Percentiles rank a stretch among this genome's conserved stretches.
These are phyloP conservation scores for Arabidopsis lyrata DNA, from an alignment of 441 rosid genomes.

Conservation along the genomic window DNA sequence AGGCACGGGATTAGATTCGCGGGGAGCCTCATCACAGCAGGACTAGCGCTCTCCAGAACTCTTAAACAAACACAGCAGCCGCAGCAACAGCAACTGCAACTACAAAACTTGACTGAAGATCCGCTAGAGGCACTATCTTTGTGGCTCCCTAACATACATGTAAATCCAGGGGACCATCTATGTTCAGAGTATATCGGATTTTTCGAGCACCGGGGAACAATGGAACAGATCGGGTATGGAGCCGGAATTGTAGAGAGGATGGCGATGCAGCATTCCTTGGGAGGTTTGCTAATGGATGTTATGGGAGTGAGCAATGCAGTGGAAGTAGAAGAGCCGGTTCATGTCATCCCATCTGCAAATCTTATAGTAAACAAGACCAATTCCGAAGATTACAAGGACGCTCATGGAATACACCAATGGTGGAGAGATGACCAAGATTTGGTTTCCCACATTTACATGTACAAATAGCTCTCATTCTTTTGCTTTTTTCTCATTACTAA, in stretches of 20 bases:
- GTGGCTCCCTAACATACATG: constrained; percentile 75
- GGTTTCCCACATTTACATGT: constrained; percentile 60
- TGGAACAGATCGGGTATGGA: constrained; percentile 80
- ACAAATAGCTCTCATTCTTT: constrained; percentile 44
- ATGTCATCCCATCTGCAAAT: constrained; percentile 83
- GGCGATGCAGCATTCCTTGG: constrained; percentile 78
- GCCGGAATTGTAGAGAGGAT: constrained; percentile 71
- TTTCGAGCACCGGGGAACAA: constrained; percentile 83
- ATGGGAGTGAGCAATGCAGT: constrained; percentile 59
- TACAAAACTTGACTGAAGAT: constrained; percentile 50
- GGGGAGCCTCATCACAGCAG: constrained; percentile 80
- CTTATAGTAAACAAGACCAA: constrained; percentile 58
- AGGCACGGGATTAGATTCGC: constrained; percentile 78
- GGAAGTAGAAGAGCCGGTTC: constrained; percentile 77
- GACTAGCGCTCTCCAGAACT: constrained; percentile 71
- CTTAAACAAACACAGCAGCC: constrained; percentile 46
- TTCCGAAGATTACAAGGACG: constrained; percentile 64
- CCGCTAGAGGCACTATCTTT: constrained; percentile 57
- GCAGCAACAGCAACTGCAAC: constrained; percentile 33
- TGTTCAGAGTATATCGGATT: constrained; percentile 87
- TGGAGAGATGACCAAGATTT: constrained; percentile 81
- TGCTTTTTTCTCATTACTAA: constrained; percentile 11
- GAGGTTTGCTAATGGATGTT: constrained; percentile 71
- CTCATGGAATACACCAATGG: constrained; percentile 98
- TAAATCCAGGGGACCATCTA: constrained; percentile 74